A percentile compares a stretch with the other conserved stretches of the same genome.
Evolutionary conservation across 441 rosid genomes (phyloP).

Genomic region (Biscutella laevigata): DNA sequence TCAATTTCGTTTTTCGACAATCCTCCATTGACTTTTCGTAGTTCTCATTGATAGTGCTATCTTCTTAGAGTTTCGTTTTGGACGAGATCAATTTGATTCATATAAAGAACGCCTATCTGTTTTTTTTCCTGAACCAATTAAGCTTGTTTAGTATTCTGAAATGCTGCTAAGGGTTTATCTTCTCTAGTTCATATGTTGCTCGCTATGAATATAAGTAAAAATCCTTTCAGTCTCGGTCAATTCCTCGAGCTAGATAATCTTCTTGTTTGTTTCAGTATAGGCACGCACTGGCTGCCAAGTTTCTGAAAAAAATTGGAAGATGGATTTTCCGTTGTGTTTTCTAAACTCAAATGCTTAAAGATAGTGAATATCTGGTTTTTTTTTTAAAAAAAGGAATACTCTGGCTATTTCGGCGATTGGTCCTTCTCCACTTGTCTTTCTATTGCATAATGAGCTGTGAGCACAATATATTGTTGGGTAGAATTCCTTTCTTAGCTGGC

Average conservation of each 20-base stretch:
- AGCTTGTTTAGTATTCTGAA: not conserved
- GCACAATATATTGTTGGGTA: not conserved
- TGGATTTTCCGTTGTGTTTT: not conserved
- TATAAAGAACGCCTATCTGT: not conserved
- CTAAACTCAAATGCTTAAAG: not conserved
- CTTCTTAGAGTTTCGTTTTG: not conserved
- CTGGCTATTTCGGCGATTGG: not conserved
- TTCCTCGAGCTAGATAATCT: not conserved
- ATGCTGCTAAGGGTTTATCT: not conserved
- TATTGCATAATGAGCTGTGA: not conserved
- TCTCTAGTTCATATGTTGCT: not conserved
- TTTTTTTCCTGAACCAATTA: not conserved
- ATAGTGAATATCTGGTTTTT: not conserved
- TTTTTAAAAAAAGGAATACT: not conserved
- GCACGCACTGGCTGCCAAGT: not conserved
- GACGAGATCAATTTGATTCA: not conserved
- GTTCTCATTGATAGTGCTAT: not conserved
- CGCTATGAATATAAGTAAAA: not conserved
- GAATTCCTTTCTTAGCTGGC: not conserved
- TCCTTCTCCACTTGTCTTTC: not conserved
- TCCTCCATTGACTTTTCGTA: slow-evolving; percentile 20
- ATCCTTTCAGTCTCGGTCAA: not conserved
- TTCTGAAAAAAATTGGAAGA: not conserved
- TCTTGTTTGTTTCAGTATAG: not conserved
- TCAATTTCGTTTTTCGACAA: not conserved